Base-by-base conservation (phyloP, 345 rosid species). In the Abelmoschus esculentus region DNA sequence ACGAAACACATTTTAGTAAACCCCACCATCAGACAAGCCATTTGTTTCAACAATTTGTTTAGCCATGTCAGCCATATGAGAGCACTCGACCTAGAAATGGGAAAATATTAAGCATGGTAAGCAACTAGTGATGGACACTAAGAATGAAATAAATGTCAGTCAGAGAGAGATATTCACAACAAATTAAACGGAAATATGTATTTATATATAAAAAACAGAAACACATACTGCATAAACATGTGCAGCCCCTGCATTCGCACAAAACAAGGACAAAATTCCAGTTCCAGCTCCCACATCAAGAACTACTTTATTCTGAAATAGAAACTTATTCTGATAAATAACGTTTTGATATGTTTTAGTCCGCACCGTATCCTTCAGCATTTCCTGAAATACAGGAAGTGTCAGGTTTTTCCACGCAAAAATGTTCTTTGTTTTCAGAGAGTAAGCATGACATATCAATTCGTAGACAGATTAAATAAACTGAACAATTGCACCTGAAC, bases 201-300 rank as follows among this genome's bases (percentile, higher is more conserved):
- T 34, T 34, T n/a, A 40, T 9, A 38, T 7, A 38, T 38, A 22
- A 6, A 22, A 58, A n/a, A 47, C 2, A 14, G 42, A 40, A 17
- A 68, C 62, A 70, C 86, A 47, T 80, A 89, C 98, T 6, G 98
- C 99, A 72, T 89, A 92, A 31, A 96, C 96, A 83, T 90, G 99
- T 34, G 86, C 84, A 3, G 97, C 98, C 68, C 98, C 98, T 0
- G 97, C 97, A 78, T 87, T 92, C 31, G 99, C 99, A 84, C 99
- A 96, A 77, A 96, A 92, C 56, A 96, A 72, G 78, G 99, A 96
- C 74, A 96, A 80, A 72, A 96, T 96, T 17, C 98, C 98, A 29
- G 99, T 95, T 61, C 99, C 99, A 54, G 99, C 97, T 75, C 99
- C 99, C 72, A 96, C 98, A 79, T 96, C 98, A 77, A 96, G 92